Base-by-base conservation (phyloP, 768 basidiomycete species). In the Tricholoma flavovirens region DNA sequence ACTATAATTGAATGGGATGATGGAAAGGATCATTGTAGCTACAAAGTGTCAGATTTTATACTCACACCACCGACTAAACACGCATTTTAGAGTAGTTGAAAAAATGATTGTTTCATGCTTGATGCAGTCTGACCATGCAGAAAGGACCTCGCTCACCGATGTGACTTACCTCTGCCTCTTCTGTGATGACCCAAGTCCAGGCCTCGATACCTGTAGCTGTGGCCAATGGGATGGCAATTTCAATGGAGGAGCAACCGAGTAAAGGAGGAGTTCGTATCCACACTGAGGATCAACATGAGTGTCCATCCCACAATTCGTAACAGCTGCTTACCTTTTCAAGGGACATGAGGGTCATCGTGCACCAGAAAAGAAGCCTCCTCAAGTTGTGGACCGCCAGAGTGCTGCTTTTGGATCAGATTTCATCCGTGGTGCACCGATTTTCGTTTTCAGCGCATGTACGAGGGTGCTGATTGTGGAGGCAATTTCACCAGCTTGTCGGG, bases 161-260 rank as follows among this genome's bases (percentile, higher is more conserved):
- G 86, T 83, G 49, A 94, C 82, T 69, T 98, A 88, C 75, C 48
- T 81, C 80, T 0, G 90, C 86, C 56, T 90, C 83, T 67, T 96
- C 90, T 12, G 90, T 84, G 52, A 97, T 88, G 0, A 97, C 80
- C 95, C 95, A 98, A 3, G 89, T 93, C 97, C 97, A 98, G 9
- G 88, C 87, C 66, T 98, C 94, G 42, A 94, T 86, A 0, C 92
- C 95, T 2, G 90, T 83, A 14, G 90, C 81, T 55, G 98, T 83
- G 1, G 93, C 84, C 4, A 89, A 75, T 1, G 94, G 92, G 0
- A 89, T 94, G 59, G 92, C 92, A 2, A 90, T 86, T 55, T 90
- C 87, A 63, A 90, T 0, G 97, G 97, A 15, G 98, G 70, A 32
- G 80, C 77, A 7, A 98, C 94, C 22, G 98, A 75, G 67, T 93